These are phyloP conservation scores for Ogataea salicorniae DNA, from an alignment of 805 yeast species.

Conservation along the genomic window DNA sequence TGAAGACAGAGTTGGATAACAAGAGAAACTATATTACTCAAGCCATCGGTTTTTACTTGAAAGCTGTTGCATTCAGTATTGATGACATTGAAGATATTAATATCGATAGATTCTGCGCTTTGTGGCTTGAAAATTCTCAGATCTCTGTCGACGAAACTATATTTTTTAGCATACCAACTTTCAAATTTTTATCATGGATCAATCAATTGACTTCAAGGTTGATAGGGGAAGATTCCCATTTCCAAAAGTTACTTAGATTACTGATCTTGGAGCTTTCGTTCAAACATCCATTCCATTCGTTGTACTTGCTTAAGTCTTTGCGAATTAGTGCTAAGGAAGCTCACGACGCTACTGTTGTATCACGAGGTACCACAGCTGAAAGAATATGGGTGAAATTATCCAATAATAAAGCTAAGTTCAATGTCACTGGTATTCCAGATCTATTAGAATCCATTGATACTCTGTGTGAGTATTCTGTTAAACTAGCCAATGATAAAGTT, in stretches of 20 bases:
- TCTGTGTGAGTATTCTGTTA: conserved; percentile 47
- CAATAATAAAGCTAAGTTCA: conserved; percentile 2
- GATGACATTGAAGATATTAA: conserved; percentile 44
- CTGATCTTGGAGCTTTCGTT: conserved; percentile 34
- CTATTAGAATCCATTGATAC: conserved; percentile 41
- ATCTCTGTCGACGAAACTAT: conserved; percentile 30
- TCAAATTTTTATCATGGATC: conserved; percentile 72
- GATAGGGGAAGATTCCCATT: conserved; percentile 39
- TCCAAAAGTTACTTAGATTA: conserved; percentile 49
- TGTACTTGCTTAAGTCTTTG: conserved; percentile 59
- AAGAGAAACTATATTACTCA: conserved; percentile 36
- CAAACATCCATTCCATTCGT: conserved; percentile 66
- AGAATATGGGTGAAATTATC: conserved; percentile 40
- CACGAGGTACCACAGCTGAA: conserved; percentile 50
- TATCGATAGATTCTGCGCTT: conserved; percentile 70
- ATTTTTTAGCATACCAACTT: conserved; percentile 44
- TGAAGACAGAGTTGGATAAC: conserved; percentile 33
- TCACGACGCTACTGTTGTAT: conserved; percentile 35
- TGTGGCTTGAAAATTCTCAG: conserved; percentile 64
- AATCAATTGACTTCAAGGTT: conserved; percentile 76
- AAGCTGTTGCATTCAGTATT: conserved; percentile 42
- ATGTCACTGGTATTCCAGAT: conserved; percentile 6
- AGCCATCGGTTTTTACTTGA: conserved; percentile 57
- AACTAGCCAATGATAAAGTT: conserved; percentile 44
- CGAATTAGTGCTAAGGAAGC: conserved; percentile 29